Evolutionary conservation across 2,329 filamentous ascomycete species (phyloP).

Genomic region (Zymoseptoria brevis): DNA sequence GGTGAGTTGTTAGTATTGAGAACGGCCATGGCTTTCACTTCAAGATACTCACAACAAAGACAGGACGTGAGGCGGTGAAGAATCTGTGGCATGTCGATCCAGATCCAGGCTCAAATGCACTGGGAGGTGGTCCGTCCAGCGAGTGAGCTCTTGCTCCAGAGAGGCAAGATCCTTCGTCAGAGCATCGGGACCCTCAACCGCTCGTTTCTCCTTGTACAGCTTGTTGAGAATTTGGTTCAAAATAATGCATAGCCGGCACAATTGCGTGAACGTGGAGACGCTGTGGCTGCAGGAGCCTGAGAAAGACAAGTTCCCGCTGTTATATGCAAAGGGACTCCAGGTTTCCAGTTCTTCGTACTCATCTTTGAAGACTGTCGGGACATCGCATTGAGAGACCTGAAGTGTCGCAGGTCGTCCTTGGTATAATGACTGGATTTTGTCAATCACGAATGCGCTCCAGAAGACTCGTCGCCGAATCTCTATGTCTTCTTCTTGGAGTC

Average conservation of each 20-base stretch:
- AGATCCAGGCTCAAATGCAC: slow-evolving; percentile 4
- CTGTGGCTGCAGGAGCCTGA: slow-evolving; percentile 7
- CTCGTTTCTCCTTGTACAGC: slow-evolving; percentile 6
- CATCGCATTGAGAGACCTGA: slow-evolving; percentile 39
- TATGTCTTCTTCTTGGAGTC: slow-evolving; percentile 39
- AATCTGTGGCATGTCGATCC: background rate
- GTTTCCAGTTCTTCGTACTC: slow-evolving; percentile 47
- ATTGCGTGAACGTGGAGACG: slow-evolving; percentile 8
- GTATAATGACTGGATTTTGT: slow-evolving; percentile 48
- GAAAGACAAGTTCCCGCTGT: slow-evolving; percentile 1
- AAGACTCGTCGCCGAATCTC: slow-evolving; percentile 40
- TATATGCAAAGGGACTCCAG: slow-evolving; percentile 38
- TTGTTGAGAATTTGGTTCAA: slow-evolving; percentile 9
- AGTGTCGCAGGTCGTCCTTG: slow-evolving; percentile 46
- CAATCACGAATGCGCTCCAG: slow-evolving; percentile 41
- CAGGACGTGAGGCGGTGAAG: slow-evolving; percentile 8
- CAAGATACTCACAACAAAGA: slow-evolving; percentile 23
- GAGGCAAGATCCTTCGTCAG: slow-evolving; percentile 4
- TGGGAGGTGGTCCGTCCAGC: slow-evolving; percentile 6
- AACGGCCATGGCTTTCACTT: background rate
- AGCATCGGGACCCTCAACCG: slow-evolving; percentile 1
- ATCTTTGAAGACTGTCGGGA: slow-evolving; percentile 43
- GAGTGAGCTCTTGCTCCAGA: slow-evolving; percentile 2
- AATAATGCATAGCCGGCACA: slow-evolving; percentile 8
- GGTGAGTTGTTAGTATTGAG: slow-evolving; percentile 2